Percentiles rank a stretch among this genome's conserved stretches.
These are phyloP conservation scores for Vitis hybrid DNA, from an alignment of 177 flowering plant genomes.

Conservation along the genomic window DNA sequence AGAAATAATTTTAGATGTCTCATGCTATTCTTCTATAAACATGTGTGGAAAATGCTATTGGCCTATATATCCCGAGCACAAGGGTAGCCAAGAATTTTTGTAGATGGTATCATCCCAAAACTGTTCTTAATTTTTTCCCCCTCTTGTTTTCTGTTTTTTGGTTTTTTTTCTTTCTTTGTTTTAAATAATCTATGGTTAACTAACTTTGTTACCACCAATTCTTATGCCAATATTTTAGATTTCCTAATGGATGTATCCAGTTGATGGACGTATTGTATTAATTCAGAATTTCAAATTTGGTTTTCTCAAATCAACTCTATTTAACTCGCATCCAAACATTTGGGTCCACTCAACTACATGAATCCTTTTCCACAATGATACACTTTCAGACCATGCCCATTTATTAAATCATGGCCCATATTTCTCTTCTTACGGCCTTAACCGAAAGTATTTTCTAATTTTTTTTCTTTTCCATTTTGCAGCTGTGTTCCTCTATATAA, in stretches of 20 bases:
- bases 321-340: neutral
- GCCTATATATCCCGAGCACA: too few relatives aligned
- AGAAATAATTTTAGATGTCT: too few relatives aligned
- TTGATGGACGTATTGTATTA: neutral
- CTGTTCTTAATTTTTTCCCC: too few relatives aligned
- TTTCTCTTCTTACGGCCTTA: neutral
- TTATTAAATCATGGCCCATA: neutral
- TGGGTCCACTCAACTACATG: neutral
- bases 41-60: too few relatives aligned
- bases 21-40: too few relatives aligned
- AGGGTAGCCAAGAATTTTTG: too few relatives aligned
- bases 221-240: neutral
- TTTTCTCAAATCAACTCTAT: neutral
- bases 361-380: neutral
- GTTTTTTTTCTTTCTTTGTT: neutral
- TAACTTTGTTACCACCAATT: neutral
- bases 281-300: neutral
- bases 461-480: slow-evolving; percentile 29
- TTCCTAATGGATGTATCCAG: neutral
- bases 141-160: too few relatives aligned
- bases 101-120: too few relatives aligned
- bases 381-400: neutral
- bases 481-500: slow-evolving; percentile 94
- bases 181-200: neutral
- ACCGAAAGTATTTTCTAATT: neutral